Conservation (phyloP, 1,139 yeast species). For the Kluyveromyces sp. region DNA sequence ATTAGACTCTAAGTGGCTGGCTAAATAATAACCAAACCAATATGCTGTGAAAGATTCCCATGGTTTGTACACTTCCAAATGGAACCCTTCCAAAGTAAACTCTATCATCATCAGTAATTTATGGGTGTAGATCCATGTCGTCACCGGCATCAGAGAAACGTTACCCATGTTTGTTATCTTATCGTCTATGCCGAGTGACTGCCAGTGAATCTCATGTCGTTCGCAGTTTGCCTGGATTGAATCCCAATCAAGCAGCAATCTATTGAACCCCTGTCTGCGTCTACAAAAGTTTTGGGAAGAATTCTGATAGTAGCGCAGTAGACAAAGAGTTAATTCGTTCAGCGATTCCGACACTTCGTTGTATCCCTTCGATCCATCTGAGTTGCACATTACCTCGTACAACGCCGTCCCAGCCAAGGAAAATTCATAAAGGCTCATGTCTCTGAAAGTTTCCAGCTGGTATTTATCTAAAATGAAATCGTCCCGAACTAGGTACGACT, state of each 20-base stretch:
- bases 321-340: slow-evolving; percentile 32
- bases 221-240: slow-evolving; percentile 68
- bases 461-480: slow-evolving; percentile 42
- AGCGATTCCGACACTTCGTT: slow-evolving; percentile 14
- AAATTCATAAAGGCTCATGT: slow-evolving; percentile 30
- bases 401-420: slow-evolving; percentile 30
- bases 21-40: slow-evolving; percentile 57
- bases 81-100: slow-evolving; percentile 68
- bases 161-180: slow-evolving; percentile 12
- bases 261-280: slow-evolving; percentile 65
- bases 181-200: slow-evolving; percentile 27
- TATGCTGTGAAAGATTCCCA: slow-evolving; percentile 66
- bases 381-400: neutral
- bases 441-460: slow-evolving; percentile 26
- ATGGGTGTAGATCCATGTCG: slow-evolving; percentile 60
- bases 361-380: slow-evolving; percentile 7
- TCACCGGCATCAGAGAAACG: slow-evolving; percentile 44
- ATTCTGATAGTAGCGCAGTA: slow-evolving; percentile 50
- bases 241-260: slow-evolving; percentile 62
- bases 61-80: slow-evolving; percentile 62
- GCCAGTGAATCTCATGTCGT: slow-evolving; percentile 41
- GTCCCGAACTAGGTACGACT: slow-evolving; percentile 53
- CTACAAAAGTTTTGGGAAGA: slow-evolving; percentile 73
- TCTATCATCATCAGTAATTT: slow-evolving; percentile 68
- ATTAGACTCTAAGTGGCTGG: slow-evolving; percentile 44